These are phyloP conservation scores for Xylogone sp. DNA, from an alignment of 2,329 filamentous ascomycete genomes.

Conservation along the genomic window DNA sequence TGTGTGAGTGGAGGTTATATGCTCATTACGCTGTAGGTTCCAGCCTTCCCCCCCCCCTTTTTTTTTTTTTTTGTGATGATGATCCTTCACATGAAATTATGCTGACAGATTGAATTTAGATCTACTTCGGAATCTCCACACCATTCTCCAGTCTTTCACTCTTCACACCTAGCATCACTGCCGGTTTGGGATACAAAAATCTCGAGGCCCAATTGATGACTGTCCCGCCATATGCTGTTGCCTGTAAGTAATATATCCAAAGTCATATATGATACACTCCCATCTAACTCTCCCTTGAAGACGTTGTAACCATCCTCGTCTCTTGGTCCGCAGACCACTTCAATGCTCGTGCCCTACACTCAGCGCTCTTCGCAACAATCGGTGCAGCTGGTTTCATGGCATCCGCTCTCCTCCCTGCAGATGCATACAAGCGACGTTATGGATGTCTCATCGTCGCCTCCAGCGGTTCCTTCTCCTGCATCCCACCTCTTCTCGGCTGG, in stretches of 20 bases:
- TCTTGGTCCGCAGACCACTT: conserved; percentile 61
- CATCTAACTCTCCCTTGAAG: conserved; percentile 5
- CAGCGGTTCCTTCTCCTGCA: conserved; percentile 63
- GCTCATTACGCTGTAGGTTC: conserved; percentile 44
- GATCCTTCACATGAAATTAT: too few relatives aligned
- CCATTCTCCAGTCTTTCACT: conserved; percentile 56
- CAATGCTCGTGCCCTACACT: conserved; percentile 52
- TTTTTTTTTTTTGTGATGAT: too few relatives aligned
- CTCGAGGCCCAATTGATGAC: conserved; percentile 63
- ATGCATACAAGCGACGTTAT: conserved; percentile 59
- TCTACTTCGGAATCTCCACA: conserved; percentile 48
- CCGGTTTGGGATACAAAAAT: conserved; percentile 49
- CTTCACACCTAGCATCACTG: conserved; percentile 63
- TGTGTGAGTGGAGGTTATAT: conserved; percentile 48
- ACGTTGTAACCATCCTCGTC: conserved; percentile 41
- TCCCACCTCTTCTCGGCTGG: conserved; percentile 52
- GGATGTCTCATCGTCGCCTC: conserved; percentile 66
- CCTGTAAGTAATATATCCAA: conserved; percentile 34
- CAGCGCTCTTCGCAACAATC: conserved; percentile 43
- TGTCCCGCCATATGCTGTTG: conserved; percentile 60
- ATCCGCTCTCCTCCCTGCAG: conserved; percentile 58
- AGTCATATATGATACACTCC: neutral
- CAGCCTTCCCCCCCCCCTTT: too few relatives aligned
- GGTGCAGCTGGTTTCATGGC: conserved; percentile 56
- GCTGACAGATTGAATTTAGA: conserved; percentile 25